A percentile compares a stretch with the other conserved stretches of the same genome.
Conservation (phyloP, 371 early-diverging fungal genomes). For the Choanephora cucurbitarum region DNA sequence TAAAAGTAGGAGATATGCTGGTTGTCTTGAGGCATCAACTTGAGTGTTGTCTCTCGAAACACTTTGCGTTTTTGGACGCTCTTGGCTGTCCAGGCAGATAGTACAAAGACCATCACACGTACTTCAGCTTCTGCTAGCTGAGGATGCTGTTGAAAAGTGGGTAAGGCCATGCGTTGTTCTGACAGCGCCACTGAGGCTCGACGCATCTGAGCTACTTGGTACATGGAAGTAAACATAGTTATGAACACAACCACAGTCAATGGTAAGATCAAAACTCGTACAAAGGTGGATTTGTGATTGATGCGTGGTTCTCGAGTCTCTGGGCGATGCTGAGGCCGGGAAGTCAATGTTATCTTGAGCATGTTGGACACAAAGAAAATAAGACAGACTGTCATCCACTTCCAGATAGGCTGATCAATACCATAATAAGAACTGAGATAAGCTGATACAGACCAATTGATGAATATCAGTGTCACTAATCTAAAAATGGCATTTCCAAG, state of each 20-base stretch:
- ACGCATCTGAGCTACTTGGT: constrained; percentile 40
- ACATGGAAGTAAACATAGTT: constrained; percentile 46
- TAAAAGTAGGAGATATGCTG: constrained; percentile 50
- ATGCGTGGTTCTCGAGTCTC: constrained; percentile 28
- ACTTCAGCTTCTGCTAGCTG: constrained; percentile 34
- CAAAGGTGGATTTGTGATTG: constrained; percentile 43
- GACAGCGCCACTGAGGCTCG: constrained; percentile 19
- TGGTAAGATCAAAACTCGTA: constrained; percentile 41
- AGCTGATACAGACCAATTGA: constrained; percentile 62
- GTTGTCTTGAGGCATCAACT: constrained; percentile 51
- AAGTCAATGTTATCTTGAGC: constrained; percentile 35
- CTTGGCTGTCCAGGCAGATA: constrained; percentile 61
- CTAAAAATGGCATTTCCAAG: constrained; percentile 61
- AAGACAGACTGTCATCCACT: constrained; percentile 62
- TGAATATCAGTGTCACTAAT: constrained; percentile 57
- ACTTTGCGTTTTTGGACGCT: constrained; percentile 49
- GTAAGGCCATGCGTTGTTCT: constrained; percentile 24
- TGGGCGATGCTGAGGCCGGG: constrained; percentile 29
- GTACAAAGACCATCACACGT: constrained; percentile 53
- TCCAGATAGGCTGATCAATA: constrained; percentile 60
- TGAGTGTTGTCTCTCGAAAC: constrained; percentile 60
- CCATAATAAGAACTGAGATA: constrained; percentile 58
- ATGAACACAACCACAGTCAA: constrained; percentile 45
- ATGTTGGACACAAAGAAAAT: constrained; percentile 46
- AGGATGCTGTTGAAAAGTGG: constrained; percentile 23